Base-by-base conservation (phyloP, 208 protist species). In the Crithidia mellificae region DNA sequence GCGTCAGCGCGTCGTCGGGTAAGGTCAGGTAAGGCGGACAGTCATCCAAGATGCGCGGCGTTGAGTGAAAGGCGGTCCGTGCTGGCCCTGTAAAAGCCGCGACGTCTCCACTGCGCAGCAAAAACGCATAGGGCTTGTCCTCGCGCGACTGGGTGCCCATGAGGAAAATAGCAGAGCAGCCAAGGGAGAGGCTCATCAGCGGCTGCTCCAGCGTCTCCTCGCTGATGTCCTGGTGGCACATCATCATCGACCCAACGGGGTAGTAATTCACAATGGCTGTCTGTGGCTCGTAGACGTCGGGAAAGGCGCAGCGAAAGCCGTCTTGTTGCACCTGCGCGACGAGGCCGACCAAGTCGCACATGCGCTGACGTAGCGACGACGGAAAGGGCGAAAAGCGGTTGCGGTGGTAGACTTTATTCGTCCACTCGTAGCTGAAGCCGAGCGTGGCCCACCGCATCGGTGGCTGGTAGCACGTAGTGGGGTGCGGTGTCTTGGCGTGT, bases 241-340 rank as follows among this genome's bases (percentile, higher is more conserved):
- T 96, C 84, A 96, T 91, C 80, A 85, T 93, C 25, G 81, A 70
- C 7, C 87, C 87, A 0, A 93, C 88, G 11, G 89, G 85, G 74
- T 88, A 96, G 79, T 93, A 96, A 63, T 96, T 96, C 22, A 96
- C 88, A 57, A 96, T 95, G 22, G 85, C 80, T 0, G 91, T 91
- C 64, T 96, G 91, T 34, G 88, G 83, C 74, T 93, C 83, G 68
- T 91, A 95, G n/a, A 62, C n/a, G 5, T 39, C 58, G 14, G 72
- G 72, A 29, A 65, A 55, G 12, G 30, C 44, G 15, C 67, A 74
- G 61, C 36, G 36, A 59, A 78, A 79, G 9, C 22, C 59, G 52
- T 83, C 78, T 51, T 84, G 76, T 32, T 68, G 27, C 29, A 88
- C 87, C 55, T 55, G 39, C 2, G 70, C 66, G 5, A 92, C 77